Evolutionary conservation across 1,284 basidiomycete species (phyloP), one percentile per base, ranked within the genome.

Genomic region (Fomitiporia mediterranea): DNA sequence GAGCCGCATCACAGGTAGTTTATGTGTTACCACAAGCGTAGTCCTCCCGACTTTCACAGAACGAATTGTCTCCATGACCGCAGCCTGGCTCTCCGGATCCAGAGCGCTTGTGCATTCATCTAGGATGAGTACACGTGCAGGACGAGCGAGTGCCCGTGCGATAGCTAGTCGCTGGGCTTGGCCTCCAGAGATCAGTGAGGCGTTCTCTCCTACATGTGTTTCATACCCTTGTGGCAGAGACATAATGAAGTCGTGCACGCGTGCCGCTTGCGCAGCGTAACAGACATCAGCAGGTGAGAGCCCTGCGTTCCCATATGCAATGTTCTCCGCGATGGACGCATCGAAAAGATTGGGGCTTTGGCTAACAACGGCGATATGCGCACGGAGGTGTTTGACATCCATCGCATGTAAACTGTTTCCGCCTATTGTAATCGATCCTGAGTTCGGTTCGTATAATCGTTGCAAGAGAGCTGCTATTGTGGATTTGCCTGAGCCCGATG

Each of bases 71-170:
- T 93, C 84, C 66, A 96, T 75, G 35, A 98, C 85, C 21, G 81
- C 82, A 2, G 78, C 76, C 71, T 94, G 87, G 69, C 93, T 96
- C 61, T 83, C 83, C 0, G 81, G 73, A 68, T 98, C 96, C 56
- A 98, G 75, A 4, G 95, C 92, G 39, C 84, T 88, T 5, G 96
- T 99, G 67, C 91, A 96, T 70, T 98, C 96, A 70, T 98, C 96
- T 48, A 98, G 75, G 48, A 98, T 85, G 30, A 98, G 76, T n/a
- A 97, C 80, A 34, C 76, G 79, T 0, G 87, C 76, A 0, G 80
- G 77, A 9, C 83, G 74, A 6, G 88, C 84, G 13, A 98, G 78
- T 0, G 94, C 94, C 1, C 96, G 81, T 0, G 96, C 96, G 62
- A 98, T 94, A 65, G 91, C 89, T 6, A 99, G 71, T 2, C 96